Evolutionary conservation across 2,329 filamentous ascomycete genomes (phyloP).

Genomic region (Colletotrichum horii): DNA sequence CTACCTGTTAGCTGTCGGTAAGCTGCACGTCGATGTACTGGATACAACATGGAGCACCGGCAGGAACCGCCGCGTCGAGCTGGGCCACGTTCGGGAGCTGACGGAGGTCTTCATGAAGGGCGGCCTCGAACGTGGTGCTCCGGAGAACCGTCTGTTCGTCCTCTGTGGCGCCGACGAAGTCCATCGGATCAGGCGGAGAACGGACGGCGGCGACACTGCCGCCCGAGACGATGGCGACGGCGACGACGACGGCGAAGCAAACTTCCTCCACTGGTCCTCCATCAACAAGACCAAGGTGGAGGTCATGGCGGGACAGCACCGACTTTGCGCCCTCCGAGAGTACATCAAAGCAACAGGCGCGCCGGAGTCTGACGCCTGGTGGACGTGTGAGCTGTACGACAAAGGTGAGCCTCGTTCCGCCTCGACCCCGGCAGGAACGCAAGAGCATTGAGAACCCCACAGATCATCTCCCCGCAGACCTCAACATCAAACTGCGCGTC

Average conservation of each 20-base stretch:
- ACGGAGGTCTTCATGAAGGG: neutral
- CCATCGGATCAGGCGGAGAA: neutral
- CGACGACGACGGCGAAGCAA: no score
- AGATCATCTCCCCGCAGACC: neutral
- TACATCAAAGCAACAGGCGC: conserved; percentile 8
- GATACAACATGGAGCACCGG: neutral
- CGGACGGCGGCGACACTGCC: no score
- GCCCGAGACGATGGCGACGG: no score
- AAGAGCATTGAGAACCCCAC: no score
- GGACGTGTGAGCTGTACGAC: conserved; percentile 19
- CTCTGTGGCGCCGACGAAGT: neutral
- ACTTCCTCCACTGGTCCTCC: no score
- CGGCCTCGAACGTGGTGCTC: neutral
- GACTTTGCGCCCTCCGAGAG: conserved; percentile 1
- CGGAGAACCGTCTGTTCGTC: neutral
- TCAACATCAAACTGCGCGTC: conserved; percentile 15
- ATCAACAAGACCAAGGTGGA: neutral
- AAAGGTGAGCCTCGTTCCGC: conserved; percentile 3
- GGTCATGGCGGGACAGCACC: conserved; percentile 18
- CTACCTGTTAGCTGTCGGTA: neutral
- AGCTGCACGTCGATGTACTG: neutral
- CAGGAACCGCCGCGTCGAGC: neutral
- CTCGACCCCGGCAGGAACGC: no score
- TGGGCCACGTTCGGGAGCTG: neutral
- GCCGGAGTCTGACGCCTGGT: conserved; percentile 7